Evolutionary conservation across 768 basidiomycete species (phyloP).

Genomic region (Cytidiella melzeri): DNA sequence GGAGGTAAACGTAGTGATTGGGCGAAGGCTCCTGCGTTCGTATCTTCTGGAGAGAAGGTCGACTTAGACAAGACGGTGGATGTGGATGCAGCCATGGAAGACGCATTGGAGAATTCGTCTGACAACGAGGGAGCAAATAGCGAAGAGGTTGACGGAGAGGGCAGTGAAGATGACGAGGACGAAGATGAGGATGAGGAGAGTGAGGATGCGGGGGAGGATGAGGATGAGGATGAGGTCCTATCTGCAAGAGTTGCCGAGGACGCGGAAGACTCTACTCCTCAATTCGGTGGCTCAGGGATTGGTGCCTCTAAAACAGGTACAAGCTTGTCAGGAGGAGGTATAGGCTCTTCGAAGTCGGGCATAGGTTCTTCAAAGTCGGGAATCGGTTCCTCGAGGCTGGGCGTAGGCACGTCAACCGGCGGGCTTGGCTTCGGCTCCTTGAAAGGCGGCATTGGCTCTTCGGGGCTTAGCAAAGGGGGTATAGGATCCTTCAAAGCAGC

Average conservation of each 20-base stretch:
- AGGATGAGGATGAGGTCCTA: slow-evolving; percentile 45
- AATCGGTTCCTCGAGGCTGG: slow-evolving; percentile 21
- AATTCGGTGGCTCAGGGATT: slow-evolving; percentile 41
- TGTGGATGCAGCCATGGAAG: slow-evolving; percentile 29
- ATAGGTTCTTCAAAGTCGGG: slow-evolving; percentile 29
- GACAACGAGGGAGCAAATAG: slow-evolving; percentile 27
- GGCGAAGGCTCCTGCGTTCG: slow-evolving; percentile 71
- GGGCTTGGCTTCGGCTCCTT: neutral
- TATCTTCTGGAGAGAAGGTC: slow-evolving; percentile 45
- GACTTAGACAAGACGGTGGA: slow-evolving; percentile 39
- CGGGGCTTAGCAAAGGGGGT: slow-evolving; percentile 36
- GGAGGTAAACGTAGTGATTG: slow-evolving; percentile 48
- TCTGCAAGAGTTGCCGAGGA: slow-evolving; percentile 45
- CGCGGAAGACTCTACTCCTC: slow-evolving; percentile 38
- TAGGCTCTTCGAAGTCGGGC: slow-evolving; percentile 26
- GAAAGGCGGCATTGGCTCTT: slow-evolving; percentile 5
- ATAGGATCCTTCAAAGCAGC: slow-evolving; percentile 33
- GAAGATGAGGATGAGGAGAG: slow-evolving; percentile 32
- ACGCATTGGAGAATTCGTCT: slow-evolving; percentile 30
- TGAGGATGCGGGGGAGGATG: slow-evolving; percentile 32
- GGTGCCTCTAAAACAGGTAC: slow-evolving; percentile 28
- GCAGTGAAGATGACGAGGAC: slow-evolving; percentile 32
- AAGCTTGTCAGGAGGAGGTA: no score
- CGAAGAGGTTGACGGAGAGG: slow-evolving; percentile 24
- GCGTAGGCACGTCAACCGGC: slow-evolving; percentile 9